Base-by-base conservation (phyloP, 352 stramenopile genomes). In the Aphanomyces invadans region DNA sequence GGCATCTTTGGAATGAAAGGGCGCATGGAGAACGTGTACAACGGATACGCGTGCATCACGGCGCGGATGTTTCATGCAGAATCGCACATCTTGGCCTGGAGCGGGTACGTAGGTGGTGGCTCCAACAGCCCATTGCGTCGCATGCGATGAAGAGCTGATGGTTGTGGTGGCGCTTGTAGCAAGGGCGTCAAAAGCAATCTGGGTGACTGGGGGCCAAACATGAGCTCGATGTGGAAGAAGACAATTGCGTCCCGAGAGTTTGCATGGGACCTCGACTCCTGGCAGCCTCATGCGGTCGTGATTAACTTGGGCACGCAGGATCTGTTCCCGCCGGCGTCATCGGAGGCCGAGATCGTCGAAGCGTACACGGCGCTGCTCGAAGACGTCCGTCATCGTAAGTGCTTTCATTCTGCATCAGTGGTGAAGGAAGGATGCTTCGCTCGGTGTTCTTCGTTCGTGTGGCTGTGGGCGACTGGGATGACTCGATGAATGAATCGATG, bases 11-110 rank as follows among this genome's bases (percentile, higher is more conserved):
- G 83, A 51, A 89, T 92, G 76, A 94, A 94, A 67, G 86, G 83
- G 4, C 83, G 83, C 28, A 92, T 91, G 82, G 83, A 92, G 66
- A 94, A 94, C 69, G 81, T 92, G 17, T 89, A 92, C 74, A 94
- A 94, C 57, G 79, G 81, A 49, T 94, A 90, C 69, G 76, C 86
- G 23, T 91, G 83, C 73, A 87, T 94, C 66, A 76, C 84, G 12
- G 74, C 86, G 65, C 83, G 86, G 39, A 92, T 94, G 80, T 88
- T 92, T 71, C 76, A 87, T 62, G 86, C 86, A 17, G 86, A 94
- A 64, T 75, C 83, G n/a, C 86, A 94, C 49, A 78, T 92, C n/a
- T 52, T 92, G 25, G 86, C 81, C 0, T 94, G 86, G 86, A 92
- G 80, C 60, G 86, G 83, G 82, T 88, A 76, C 62, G 71, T 69